These are phyloP conservation scores for Cicer yamashitae DNA, from an alignment of 306 rosid genomes.

Conservation along the genomic window DNA sequence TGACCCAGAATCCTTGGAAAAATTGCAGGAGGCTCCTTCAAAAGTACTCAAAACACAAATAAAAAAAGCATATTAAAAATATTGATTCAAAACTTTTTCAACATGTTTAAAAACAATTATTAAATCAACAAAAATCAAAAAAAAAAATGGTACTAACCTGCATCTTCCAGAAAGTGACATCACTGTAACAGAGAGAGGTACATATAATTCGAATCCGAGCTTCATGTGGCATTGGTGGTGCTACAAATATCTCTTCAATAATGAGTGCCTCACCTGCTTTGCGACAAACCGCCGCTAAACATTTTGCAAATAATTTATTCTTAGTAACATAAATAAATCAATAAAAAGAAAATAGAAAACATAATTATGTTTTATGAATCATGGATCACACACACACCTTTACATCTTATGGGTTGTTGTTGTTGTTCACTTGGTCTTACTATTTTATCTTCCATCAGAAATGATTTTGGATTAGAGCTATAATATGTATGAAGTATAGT, in stretches of 20 bases:
- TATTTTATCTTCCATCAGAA: conserved; percentile 52
- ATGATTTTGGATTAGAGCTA: no score
- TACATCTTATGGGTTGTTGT: conserved; percentile 59
- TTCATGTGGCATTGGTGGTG: conserved; percentile 81
- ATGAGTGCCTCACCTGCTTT: conserved; percentile 66
- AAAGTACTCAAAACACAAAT: neutral
- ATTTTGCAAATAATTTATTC: neutral
- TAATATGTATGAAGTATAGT: no score
- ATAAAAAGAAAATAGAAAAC: no score
- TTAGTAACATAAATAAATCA: neutral
- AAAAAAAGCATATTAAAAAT: neutral
- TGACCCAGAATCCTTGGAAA: conserved; percentile 86
- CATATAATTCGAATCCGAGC: conserved; percentile 72
- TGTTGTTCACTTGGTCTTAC: conserved; percentile 49
- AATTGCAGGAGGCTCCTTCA: conserved; percentile 68
- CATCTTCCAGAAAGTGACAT: conserved; percentile 78
- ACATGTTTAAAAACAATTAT: neutral
- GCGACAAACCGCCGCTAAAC: conserved; percentile 72
- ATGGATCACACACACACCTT: conserved; percentile 51
- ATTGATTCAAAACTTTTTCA: neutral
- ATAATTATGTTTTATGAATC: neutral
- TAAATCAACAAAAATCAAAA: neutral
- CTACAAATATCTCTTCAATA: conserved; percentile 76
- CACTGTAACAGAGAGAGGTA: conserved; percentile 80
- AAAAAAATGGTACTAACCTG: conserved; percentile 49